These are phyloP conservation scores for Naganishia cerealis DNA, from an alignment of 1,284 basidiomycete genomes.

Conservation along the genomic window DNA sequence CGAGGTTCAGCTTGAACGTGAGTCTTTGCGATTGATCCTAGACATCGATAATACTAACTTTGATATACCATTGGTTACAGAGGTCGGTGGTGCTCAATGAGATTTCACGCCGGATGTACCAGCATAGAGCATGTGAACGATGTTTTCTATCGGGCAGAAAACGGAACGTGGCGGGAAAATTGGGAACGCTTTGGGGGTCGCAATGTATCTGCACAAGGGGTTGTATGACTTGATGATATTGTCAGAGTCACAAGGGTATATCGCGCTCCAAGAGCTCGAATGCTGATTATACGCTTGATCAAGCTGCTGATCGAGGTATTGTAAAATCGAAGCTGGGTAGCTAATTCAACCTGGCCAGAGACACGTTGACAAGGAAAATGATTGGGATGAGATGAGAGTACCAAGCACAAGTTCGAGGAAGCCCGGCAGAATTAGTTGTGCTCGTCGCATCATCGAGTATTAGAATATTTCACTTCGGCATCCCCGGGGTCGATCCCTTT, in stretches of 20 bases:
- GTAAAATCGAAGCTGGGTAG: no score
- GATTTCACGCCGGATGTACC: neutral
- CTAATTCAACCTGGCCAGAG: no score
- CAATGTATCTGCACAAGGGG: slow-evolving; percentile 12
- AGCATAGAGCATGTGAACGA: neutral
- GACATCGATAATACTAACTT: no score
- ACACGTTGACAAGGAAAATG: no score
- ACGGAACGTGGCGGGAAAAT: neutral
- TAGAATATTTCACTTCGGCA: no score
- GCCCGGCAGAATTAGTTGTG: no score
- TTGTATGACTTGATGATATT: slow-evolving; percentile 22
- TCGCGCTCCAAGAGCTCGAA: neutral
- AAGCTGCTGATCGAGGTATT: no score
- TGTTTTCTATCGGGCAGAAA: neutral
- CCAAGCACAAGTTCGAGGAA: no score
- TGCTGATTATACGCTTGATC: no score
- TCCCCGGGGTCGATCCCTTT: no score
- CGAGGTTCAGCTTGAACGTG: slow-evolving; percentile 33
- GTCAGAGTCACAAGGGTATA: neutral
- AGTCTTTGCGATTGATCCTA: neutral
- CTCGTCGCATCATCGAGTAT: no score
- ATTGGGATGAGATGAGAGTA: no score
- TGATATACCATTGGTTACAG: neutral
- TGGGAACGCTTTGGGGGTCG: neutral
- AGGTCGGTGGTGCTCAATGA: slow-evolving; percentile 32